Base-by-base conservation (phyloP, 768 basidiomycete species). In the Termitomyces sp. region DNA sequence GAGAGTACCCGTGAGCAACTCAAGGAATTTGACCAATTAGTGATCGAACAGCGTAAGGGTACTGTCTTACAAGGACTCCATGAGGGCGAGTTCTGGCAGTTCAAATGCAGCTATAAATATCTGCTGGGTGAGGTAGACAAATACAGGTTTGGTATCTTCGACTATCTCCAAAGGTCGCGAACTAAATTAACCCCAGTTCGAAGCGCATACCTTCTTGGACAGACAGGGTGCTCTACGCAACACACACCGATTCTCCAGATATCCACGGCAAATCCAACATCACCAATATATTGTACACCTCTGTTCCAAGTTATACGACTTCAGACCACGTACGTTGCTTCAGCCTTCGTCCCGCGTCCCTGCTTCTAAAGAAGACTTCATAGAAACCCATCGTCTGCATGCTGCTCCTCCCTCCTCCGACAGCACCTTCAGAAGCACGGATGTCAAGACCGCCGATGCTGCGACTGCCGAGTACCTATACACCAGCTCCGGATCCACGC, bases 91-190 rank as follows among this genome's bases (percentile, higher is more conserved):
- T 89, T 98, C 66, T 90, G 87, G 82, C 78, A 76, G 54, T 96
- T 96, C 76, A 92, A 94, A 56, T 90, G 91, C 68, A 94, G 87
- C 42, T 98, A 96, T 65, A 97, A 97, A 70, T 93, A 92, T 66
- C 69, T 80, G 50, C 75, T 93, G 11, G 92, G 92, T 11, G 82
- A 89, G 65, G 84, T 92, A 21, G 90, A 95, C 66, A 83, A 84
- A 61, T 97, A 93, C 73, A 85, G 80, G 90, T 91, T 58, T 23
- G 82, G 68, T n/a, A 27, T 46, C 47, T 49, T 27, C 7, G 17
- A 23, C 12, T 37, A 19, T 37, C 40, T 4, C 17, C 32, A 19
- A 62, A 57, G 54, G 17, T 50, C 58, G 12, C 63, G 32, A 43
- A 23, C 50, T 58, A 12, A 54, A 48, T 42, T 45, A 21, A 27